Base-by-base conservation (phyloP, 176 grass and related monocot species). In the Carex parvula region DNA sequence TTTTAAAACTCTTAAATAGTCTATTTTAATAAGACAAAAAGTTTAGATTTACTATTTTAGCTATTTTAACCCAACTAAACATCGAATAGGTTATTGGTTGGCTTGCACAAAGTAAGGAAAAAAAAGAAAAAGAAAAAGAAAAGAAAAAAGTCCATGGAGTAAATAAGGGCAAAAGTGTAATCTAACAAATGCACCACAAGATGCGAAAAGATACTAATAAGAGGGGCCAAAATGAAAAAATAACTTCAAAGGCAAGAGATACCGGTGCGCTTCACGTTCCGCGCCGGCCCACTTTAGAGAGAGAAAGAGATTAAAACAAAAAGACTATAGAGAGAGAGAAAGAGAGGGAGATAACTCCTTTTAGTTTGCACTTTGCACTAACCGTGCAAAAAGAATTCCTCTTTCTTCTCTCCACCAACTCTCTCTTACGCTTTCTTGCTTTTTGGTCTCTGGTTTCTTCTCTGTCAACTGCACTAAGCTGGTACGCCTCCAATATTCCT, bases 221-320 rank as follows among this genome's bases (percentile, higher is more conserved):
- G 42, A 20, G 62, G 35, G 30, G 21, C 59, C 42, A 26, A 48
- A 82, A 41, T 65, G 80, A 3, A 39, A 69, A 67, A 67, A 33
- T 67, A 67, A 21, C 80, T 82, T 82, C 20, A 82, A 82, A 66
- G 61, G 61, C 80, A 82, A 81, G 79, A 26, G 79, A 64, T 50
- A 50, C 57, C 63, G 80, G 80, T 83, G 80, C 37, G 33, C 80
- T 55, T 83, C 80, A 83, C 62, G 62, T 83, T 83, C 21, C 46
- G 35, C 6, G 61, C 61, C 41, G 60, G 37, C 60, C 60, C 57
- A 46, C 15, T 60, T 3, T 42, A 81, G 48, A 46, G 42, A 83
- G 80, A 55, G 26, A 77, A 44, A n/a, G 60, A 22, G 60, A 62
- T 61, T 7, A 61, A 68, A 74, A 74, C 70, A 81, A 56, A 81